phyloP scores from a whole-genome alignment of 805 yeast genomes.

The Barnettozyma vustinii region DNA sequence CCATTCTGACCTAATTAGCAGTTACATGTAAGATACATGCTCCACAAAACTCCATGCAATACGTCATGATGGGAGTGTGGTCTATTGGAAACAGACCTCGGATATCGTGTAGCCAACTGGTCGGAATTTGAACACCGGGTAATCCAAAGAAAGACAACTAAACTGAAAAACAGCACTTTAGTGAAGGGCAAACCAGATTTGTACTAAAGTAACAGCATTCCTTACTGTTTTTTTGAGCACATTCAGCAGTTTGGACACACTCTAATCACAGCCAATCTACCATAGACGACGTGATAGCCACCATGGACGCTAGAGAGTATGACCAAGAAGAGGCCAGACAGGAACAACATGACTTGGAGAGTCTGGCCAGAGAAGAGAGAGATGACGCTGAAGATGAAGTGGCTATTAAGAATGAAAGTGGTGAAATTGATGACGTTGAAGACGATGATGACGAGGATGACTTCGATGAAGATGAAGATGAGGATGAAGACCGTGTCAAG shows the following conservation, averaged over 20 bases:
- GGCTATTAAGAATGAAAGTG: constrained; percentile 6
- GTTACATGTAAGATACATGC: too few relatives aligned
- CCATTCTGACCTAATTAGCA: neutral
- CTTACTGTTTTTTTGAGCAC: neutral
- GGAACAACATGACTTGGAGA: constrained; percentile 22
- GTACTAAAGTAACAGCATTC: neutral
- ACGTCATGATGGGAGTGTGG: neutral
- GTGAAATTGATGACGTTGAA: constrained; percentile 26
- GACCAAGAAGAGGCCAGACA: constrained; percentile 21
- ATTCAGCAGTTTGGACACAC: neutral
- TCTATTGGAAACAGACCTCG: neutral
- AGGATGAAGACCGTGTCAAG: constrained; percentile 44
- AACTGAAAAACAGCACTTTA: neutral
- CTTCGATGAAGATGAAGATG: constrained; percentile 42
- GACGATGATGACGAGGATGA: constrained; percentile 33
- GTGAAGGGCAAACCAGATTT: neutral
- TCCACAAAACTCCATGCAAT: too few relatives aligned
- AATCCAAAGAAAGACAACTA: neutral
- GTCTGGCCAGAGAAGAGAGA: constrained; percentile 18
- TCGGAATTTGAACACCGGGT: neutral
- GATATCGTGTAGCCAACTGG: neutral
- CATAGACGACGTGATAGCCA: neutral
- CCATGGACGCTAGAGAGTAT: constrained; percentile 21
- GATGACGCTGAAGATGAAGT: constrained; percentile 19
- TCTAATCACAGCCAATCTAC: neutral